Conservation (phyloP, 306 rosid genomes). For the Medicago lupulina region DNA sequence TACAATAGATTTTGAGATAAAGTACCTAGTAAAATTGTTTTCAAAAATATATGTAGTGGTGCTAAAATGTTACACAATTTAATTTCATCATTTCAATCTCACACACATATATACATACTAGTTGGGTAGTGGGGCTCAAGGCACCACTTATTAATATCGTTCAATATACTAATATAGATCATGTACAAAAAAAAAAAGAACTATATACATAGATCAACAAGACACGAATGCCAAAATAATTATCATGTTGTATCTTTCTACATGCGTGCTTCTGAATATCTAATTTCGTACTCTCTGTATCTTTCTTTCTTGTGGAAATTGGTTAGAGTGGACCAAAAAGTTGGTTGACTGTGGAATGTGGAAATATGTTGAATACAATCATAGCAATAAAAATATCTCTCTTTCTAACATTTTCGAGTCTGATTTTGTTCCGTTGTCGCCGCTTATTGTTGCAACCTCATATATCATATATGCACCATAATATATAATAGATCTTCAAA, state of each 20-base stretch:
- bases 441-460: not conserved
- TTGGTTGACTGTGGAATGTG: constrained; percentile 6
- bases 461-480: constrained; percentile 2
- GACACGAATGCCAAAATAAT: not conserved
- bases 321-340: not conserved
- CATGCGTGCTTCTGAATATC: not conserved
- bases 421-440: constrained; percentile 11
- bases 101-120: too few relatives aligned
- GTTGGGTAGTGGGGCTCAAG: too few relatives aligned
- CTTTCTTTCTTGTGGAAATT: not conserved
- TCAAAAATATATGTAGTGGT: too few relatives aligned
- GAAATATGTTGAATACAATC: constrained; percentile 25
- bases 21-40: not conserved
- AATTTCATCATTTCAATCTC: too few relatives aligned
- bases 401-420: not conserved
- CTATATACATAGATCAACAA: too few relatives aligned
- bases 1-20: not conserved
- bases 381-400: constrained; percentile 19
- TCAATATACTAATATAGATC: too few relatives aligned
- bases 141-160: too few relatives aligned
- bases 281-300: not conserved
- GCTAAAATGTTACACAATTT: too few relatives aligned
- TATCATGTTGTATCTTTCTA: constrained; percentile 8
- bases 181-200: too few relatives aligned
- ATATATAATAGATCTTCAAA: not conserved